Evolutionary conservation across 2,329 filamentous ascomycete genomes (phyloP), one percentile per base, ranked within the genome.

Genomic region (Keithomyces neogunnii): DNA sequence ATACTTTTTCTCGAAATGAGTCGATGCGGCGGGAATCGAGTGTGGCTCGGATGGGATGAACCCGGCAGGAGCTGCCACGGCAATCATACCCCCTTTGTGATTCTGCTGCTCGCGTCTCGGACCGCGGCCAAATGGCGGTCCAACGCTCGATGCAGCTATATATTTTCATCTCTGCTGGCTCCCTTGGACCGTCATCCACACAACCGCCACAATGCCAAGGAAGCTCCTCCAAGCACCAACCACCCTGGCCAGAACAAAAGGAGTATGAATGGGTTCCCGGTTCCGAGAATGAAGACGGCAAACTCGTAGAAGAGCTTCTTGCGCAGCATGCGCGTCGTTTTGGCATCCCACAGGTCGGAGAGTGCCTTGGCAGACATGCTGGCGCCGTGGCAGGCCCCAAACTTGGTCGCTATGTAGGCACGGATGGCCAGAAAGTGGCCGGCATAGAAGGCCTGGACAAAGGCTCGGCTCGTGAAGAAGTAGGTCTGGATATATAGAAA

Each of bases 1-100:
- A 0, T 96, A 96, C 68, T 99, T 99, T 75, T 92, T 90, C 66
- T 78, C 80, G 32, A 63, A 64, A 44, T 71, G 66, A 69, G 4
- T 29, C 28, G 10, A 28, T n/a, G 7, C 40, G 28, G 29, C 38
- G n/a, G n/a, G 13, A 13, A 13, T 28, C 4, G 40, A 30, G 10
- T 13, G 13, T 9, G 1, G 28, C 7, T 30, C 26, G 40, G 28
- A 29, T 44, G 19, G 19, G 19, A 19, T 19, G 19, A 19, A 19
- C 19, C 19, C 19, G 19, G 19, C 19, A 19, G 19, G 19, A 19
- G 19, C 19, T 19, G 19, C 19, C 19, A 19, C 19, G 19, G 19
- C 19, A 19, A 19, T 19, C 19, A 19, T 19, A 19, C 19, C 19
- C 19, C 19, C 19, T 19, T 19, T 19, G 19, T 19, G 19, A 19